These are phyloP conservation scores for Poa pratensis DNA, from an alignment of 176 grass and related monocot species.

Conservation along the genomic window DNA sequence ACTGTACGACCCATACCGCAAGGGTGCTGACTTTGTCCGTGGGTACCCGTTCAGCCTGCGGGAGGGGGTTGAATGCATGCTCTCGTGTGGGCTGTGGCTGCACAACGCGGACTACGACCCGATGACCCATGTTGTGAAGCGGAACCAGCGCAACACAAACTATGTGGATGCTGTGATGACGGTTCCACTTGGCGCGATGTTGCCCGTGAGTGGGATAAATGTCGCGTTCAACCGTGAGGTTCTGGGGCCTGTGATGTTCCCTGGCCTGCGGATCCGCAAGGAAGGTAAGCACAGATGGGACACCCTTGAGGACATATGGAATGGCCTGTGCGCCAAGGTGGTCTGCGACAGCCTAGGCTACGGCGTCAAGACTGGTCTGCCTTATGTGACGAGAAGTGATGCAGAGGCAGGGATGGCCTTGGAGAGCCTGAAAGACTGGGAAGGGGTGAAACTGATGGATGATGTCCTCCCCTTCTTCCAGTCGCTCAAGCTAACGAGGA, in stretches of 20 bases:
- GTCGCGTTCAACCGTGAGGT: conserved; percentile 88
- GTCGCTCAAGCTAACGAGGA: conserved; percentile 49
- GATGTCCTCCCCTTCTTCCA: conserved; percentile 80
- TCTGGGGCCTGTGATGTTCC: conserved; percentile 75
- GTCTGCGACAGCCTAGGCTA: conserved; percentile 74
- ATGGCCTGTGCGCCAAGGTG: conserved; percentile 78
- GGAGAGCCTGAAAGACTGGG: conserved; percentile 88
- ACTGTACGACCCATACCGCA: conserved; percentile 77
- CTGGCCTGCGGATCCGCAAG: conserved; percentile 65
- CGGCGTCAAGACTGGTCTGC: conserved; percentile 85
- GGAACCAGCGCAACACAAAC: conserved; percentile 60
- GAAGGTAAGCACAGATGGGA: conserved; percentile 89
- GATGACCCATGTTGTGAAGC: conserved; percentile 91
- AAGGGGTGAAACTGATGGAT: conserved; percentile 89
- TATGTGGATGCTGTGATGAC: conserved; percentile 99
- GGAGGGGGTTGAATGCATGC: conserved; percentile 66
- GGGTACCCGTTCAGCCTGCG: conserved; percentile 97
- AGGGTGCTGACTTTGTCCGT: conserved; percentile 93
- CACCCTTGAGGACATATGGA: conserved; percentile 88
- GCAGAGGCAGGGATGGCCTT: conserved; percentile 60
- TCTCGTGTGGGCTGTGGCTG: conserved; percentile 93
- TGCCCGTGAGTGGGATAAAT: conserved; percentile 89
- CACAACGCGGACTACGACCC: conserved; percentile 87
- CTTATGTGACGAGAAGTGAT: conserved; percentile 82
- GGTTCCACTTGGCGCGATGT: conserved; percentile 71